Evolutionary conservation across 495 filamentous ascomycete species (phyloP), one percentile per base, ranked within the genome.

Genomic region (Penicillium waksmanii): DNA sequence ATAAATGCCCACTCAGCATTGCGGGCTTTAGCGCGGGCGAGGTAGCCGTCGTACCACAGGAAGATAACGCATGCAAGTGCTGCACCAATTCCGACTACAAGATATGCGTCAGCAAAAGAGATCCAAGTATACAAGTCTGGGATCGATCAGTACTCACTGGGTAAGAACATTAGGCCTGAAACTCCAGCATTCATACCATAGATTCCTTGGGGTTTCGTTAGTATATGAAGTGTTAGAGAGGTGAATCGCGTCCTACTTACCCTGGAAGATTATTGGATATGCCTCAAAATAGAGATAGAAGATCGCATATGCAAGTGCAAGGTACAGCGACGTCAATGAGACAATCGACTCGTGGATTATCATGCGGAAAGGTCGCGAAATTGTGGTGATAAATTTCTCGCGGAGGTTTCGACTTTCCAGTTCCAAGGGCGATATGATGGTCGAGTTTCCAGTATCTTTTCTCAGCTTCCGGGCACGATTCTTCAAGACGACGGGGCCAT

Each of bases 201-300:
- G 10, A 72, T 68, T 4, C 65, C 73, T 75, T 48, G 19, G 12
- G 5, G 3, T 44, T 34, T 11, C 18, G 6, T 66, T 55, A 63
- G 35, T 13, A 46, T 47, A 18, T 35, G 11, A n/a, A 23, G 7
- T 19, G 4, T 2, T 23, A 31, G n/a, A 3, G 13, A 23, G 5
- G 12, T 17, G 44, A 21, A 51, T 44, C 42, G 8, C 1, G 25
- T 1, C 5, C 1, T n/a, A 57, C 65, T 18, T 15, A 68, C 67
- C 81, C 69, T 83, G 71, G 66, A 87, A 90, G 43, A 89, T 86
- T 13, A 89, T 74, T 3, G 88, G 88, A 65, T 83, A 90, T 11
- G 84, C 82, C 56, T 89, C 82, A 53, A 91, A 90, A 60, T 84
- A 89, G 51, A 92, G 84, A 69, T 90, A 91, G 69, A 92, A 92